Evolutionary conservation across 495 filamentous ascomycete species (phyloP), one percentile per base, ranked within the genome.

Genomic region (Podospora bellae-mahoneyi): DNA sequence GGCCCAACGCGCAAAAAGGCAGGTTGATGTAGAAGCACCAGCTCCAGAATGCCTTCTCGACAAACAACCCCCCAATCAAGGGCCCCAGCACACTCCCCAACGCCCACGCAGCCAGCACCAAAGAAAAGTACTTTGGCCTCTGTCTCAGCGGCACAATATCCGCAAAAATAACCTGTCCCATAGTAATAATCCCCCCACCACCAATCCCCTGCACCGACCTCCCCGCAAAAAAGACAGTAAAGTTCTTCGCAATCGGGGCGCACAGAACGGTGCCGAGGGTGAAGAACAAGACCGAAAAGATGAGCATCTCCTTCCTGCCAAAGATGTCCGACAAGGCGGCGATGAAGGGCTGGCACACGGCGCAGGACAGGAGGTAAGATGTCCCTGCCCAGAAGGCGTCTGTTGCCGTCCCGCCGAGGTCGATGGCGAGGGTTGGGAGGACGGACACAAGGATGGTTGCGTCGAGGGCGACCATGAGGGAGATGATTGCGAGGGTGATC

Each of bases 161-260:
- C 27, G 72, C 95, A 89, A 86, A 84, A 59, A 84, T 78, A 59
- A 97, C 93, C 73, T 96, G 92, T 30, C 91, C 89, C 72, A 97
- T 78, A 28, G 90, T 89, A 26, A 96, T 86, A 65, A 96, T 85
- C 1, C 93, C 93, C 62, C 92, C 92, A 53, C 91, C 92, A 3
- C 92, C 93, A 19, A 91, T 80, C 58, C 93, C 93, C 74, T 97
- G 93, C 59, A 97, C 80, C 0, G 90, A 87, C 71, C 93, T 82
- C 7, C 92, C 93, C 0, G 86, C 85, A 56, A 97, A 84, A 62
- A 97, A 84, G 82, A 92, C 91, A 0, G 74, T 68, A 30, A 82
- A 79, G 64, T 66, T 71, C 16, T 75, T 76, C 16, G 82, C 76
- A 27, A 71, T 67, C 58, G 20, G 74, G 18, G 80, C 79, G 53